Evolutionary conservation across 768 basidiomycete species (phyloP), one percentile per base, ranked within the genome.

Genomic region (Ramaria sp.): DNA sequence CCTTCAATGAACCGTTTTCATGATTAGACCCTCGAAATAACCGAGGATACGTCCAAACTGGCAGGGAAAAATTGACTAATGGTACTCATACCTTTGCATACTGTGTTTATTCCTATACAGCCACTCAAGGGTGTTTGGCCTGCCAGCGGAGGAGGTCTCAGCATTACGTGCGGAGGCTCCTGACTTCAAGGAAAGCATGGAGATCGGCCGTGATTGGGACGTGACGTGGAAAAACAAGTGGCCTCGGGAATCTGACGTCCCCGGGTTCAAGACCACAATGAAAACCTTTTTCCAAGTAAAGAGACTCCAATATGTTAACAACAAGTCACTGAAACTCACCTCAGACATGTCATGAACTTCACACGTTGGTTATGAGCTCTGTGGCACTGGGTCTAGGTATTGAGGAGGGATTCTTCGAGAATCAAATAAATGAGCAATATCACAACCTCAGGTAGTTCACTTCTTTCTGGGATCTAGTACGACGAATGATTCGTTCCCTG

Each of bases 121-220:
- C 5, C 16, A 18, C 15, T 52, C 13, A 56, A 20, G 59, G 60
- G 37, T 57, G 58, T 57, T 42, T 57, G 54, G 27, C 60, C 52
- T 27, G 38, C 24, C 37, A 32, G 74, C 79, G 9, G 67, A 72
- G 16, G 88, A 89, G 68, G 91, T 93, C 59, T 82, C 81, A 44
- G 66, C 74, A 42, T 69, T 92, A 20, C 81, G 90, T n/a, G 71
- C 69, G 56, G 80, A 79, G 56, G 81, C 89, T 0, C 89, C 90
- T 0, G 89, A 90, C 63, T 80, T 69, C 68, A 89, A 90, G 66
- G 89, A 93, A 66, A 73, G 79, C 8, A 89, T 93, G 82, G 90
- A 94, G 66, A 91, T 94, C 42, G 89, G 91, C 28, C 76, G 85
- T 24, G 88, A 94, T 56, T 85, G 84, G 80, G 88, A 87, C 60